Evolutionary conservation across 139 green algal genomes (phyloP).

Genomic region (Chlamydomonas asymmetrica): DNA sequence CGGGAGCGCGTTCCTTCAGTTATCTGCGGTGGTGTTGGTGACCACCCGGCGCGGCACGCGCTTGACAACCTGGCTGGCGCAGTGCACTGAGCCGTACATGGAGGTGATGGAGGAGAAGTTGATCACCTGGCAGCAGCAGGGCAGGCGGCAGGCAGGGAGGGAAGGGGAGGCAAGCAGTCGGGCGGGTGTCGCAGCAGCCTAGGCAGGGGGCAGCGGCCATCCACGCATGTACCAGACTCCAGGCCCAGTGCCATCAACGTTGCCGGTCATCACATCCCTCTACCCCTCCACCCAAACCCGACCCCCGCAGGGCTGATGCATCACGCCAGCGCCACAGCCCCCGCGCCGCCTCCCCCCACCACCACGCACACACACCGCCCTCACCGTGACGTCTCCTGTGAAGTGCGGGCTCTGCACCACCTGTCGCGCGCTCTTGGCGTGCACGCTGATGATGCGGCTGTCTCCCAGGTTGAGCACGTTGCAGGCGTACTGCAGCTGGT

Average conservation of each 20-base stretch:
- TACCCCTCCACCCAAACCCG: background rate
- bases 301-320: background rate
- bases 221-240: too few relatives aligned
- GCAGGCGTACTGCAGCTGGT: slow-evolving; percentile 91
- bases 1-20: too few relatives aligned
- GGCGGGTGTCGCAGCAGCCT: too few relatives aligned
- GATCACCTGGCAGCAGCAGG: slow-evolving; percentile 65
- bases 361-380: background rate
- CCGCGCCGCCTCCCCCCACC: background rate
- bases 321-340: too few relatives aligned
- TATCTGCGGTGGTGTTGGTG: too few relatives aligned
- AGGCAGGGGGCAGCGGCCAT: too few relatives aligned
- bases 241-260: too few relatives aligned
- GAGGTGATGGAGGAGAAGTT: slow-evolving; percentile 86
- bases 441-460: slow-evolving; percentile 81
- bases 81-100: slow-evolving; percentile 96
- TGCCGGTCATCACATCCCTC: slow-evolving; percentile 9
- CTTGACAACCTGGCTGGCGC: slow-evolving; percentile 82
- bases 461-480: slow-evolving; percentile 90
- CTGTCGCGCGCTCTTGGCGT: slow-evolving; percentile 73
- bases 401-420: slow-evolving; percentile 84
- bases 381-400: slow-evolving; percentile 34
- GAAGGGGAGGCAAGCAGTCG: background rate
- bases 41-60: too few relatives aligned
- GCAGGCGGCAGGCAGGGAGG: background rate